Evolutionary conservation across 148 eudicot genomes (phyloP).

Genomic region (Vaccinium corymbosum): DNA sequence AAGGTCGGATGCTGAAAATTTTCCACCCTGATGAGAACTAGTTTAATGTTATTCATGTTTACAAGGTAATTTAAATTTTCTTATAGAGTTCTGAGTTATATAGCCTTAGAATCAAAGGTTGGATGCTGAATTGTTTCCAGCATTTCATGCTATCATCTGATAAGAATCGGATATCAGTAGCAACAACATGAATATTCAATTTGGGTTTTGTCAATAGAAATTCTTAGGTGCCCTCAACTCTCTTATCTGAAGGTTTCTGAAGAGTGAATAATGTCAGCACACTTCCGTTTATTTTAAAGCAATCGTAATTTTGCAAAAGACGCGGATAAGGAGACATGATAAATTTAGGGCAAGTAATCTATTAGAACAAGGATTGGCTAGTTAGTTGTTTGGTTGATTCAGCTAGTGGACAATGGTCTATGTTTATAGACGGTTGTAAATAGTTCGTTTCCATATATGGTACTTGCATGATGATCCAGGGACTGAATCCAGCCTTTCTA

Average conservation of each 20-base stretch:
- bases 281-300: not conserved
- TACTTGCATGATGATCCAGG: not conserved
- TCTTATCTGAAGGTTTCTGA: not conserved
- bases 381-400: not conserved
- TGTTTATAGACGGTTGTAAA: not conserved
- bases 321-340: not conserved
- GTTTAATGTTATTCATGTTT: too few relatives aligned
- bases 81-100: not conserved
- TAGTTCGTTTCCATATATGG: not conserved
- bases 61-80: not conserved
- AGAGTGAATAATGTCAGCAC: not conserved
- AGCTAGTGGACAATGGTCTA: not conserved
- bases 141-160: not conserved
- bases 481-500: not conserved
- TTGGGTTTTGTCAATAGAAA: too few relatives aligned
- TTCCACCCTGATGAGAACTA: too few relatives aligned
- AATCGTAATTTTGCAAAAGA: not conserved
- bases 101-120: not conserved
- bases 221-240: not conserved
- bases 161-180: not conserved
- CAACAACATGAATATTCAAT: not conserved
- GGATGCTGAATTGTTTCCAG: not conserved
- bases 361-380: not conserved
- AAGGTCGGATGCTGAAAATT: too few relatives aligned
- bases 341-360: not conserved